A percentile compares a stretch with the other conserved stretches of the same genome.
These are phyloP conservation scores for Xylariaceae sp. DNA, from an alignment of 2,329 filamentous ascomycete genomes.

Conservation along the genomic window DNA sequence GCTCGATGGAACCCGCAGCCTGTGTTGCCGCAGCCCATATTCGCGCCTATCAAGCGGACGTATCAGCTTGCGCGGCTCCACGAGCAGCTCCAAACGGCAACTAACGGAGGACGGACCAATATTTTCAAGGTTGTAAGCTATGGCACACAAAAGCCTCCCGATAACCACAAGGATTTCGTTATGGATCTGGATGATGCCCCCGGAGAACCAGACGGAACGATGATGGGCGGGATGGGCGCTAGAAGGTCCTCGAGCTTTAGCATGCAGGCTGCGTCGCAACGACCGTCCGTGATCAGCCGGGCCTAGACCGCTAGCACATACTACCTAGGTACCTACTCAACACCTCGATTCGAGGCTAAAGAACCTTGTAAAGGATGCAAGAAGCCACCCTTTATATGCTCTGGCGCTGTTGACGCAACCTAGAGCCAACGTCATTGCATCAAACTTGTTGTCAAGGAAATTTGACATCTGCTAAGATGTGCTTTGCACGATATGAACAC, in stretches of 20 bases:
- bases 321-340: neutral
- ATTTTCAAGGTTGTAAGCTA: conserved; percentile 64
- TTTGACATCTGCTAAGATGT: neutral
- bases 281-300: conserved; percentile 51
- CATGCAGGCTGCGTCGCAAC: conserved; percentile 46
- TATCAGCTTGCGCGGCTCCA: conserved; percentile 66
- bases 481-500: neutral
- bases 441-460: neutral
- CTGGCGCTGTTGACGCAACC: neutral
- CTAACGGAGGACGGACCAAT: conserved; percentile 66
- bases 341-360: neutral
- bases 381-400: neutral
- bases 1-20: conserved; percentile 78
- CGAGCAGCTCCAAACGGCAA: conserved; percentile 68
- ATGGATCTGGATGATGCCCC: conserved; percentile 58
- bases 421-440: neutral
- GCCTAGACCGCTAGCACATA: conserved; percentile 38
- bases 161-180: conserved; percentile 48
- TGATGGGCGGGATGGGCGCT: conserved; percentile 41
- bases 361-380: neutral
- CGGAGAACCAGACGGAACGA: conserved; percentile 57
- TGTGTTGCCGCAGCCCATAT: conserved; percentile 66
- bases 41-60: conserved; percentile 63
- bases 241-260: conserved; percentile 52
- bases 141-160: conserved; percentile 57